Base-by-base conservation (phyloP, 768 basidiomycete species). In the Multifurca ochricompacta region DNA sequence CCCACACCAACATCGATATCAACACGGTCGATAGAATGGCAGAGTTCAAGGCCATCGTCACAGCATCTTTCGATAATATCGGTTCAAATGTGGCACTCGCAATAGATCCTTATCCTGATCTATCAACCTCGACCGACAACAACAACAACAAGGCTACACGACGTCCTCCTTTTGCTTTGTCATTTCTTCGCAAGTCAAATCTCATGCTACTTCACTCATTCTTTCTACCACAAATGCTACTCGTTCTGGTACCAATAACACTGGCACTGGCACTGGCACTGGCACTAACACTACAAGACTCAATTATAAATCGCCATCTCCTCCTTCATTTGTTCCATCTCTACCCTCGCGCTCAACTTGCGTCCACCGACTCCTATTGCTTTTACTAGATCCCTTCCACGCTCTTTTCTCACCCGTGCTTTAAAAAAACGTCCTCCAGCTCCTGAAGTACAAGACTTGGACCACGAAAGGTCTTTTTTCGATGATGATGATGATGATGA, bases 11-110 rank as follows among this genome's bases (percentile, higher is more conserved):
- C 14, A 21, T n/a, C 23, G n/a, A n/a, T 50, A 18, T 41, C 14
- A 49, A 51, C 9, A 18, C 55, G 1, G 19, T 30, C 40, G 30
- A 47, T 35, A 28, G 45, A 36, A 36, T 56, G 45, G 51, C 51
- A 3, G 59, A 59, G 49, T 59, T 59, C 55, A 52, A 42, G 13
- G 55, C 56, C 3, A 42, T 59, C 51, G 40, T 59, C 7, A 52
- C 59, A 30, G 59, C 59, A 34, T 50, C 59, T 3, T 56, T 59
- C 41, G 59, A 59, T 51, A 8, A 49, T 41, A 59, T 59, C 37
- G 51, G 59, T 31, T 31, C 59, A 0, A 13, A 36, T 18, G 35
- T 59, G 34, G 45, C 31, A 16, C 41, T 56, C 41, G 21, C 32
- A 23, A 10, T 46, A n/a, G 10, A 31, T 36, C 11, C 23, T 2